Percentiles rank a stretch among this genome's conserved stretches.
These are phyloP conservation scores for Colletotrichum chrysophilum DNA, from an alignment of 2,329 filamentous ascomycete species.

Conservation along the genomic window DNA sequence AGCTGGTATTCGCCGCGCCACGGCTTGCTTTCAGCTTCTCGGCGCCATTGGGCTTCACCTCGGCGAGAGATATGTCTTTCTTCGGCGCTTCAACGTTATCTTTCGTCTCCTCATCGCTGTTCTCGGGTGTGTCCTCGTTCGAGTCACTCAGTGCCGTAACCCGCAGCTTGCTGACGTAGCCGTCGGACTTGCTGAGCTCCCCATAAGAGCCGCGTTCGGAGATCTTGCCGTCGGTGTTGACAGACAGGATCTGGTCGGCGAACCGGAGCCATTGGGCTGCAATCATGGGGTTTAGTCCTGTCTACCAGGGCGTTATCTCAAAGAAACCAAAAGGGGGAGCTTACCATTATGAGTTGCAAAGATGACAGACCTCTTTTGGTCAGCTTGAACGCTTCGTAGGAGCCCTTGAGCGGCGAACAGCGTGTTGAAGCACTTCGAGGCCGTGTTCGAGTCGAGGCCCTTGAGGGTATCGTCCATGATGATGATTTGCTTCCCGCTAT, in stretches of 20 bases:
- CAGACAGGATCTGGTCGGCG: neutral
- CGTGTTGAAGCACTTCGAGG: neutral
- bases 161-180: neutral
- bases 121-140: neutral
- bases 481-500: slow-evolving; percentile 2
- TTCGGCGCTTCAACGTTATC: neutral
- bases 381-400: slow-evolving; percentile 28
- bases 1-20: neutral
- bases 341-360: slow-evolving; percentile 41
- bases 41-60: rapidly evolving
- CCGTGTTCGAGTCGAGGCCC: slow-evolving; percentile 7
- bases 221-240: neutral
- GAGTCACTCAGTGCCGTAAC: neutral
- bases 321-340: neutral
- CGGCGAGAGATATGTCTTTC: neutral
- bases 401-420: neutral
- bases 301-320: neutral
- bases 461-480: slow-evolving; percentile 14
- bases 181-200: neutral
- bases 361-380: slow-evolving; percentile 41
- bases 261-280: slow-evolving; percentile 1
- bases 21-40: neutral
- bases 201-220: neutral
- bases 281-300: neutral
- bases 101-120: neutral